Percentiles rank a stretch among this genome's conserved stretches.
Conservation (phyloP, 345 rosid genomes). For the Litchi chinensis region DNA sequence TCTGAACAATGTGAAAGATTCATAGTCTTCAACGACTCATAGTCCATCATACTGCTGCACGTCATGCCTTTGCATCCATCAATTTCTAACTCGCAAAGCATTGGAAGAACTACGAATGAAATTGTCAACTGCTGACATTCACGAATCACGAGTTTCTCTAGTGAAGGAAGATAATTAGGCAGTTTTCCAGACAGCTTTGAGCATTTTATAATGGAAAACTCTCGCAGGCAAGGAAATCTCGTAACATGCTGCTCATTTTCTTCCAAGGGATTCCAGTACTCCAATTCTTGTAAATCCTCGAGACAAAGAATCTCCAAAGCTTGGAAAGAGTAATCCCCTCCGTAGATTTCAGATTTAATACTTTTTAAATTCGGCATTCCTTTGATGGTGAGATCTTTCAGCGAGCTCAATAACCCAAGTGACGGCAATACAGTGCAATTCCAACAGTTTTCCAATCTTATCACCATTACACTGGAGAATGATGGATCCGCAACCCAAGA, state of each 20-base stretch:
- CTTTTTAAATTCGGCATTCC: not conserved
- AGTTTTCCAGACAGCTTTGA: not conserved
- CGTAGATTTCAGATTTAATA: conserved; percentile 2
- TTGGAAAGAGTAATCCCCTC: not conserved
- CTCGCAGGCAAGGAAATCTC: not conserved
- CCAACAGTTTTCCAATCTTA: not conserved
- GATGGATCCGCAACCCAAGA: not conserved
- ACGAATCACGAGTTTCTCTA: not conserved
- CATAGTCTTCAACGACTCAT: not conserved
- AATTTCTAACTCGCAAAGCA: conserved; percentile 1
- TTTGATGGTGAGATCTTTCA: conserved; percentile 5
- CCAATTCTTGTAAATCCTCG: not conserved
- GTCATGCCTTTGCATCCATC: not conserved
- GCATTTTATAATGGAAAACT: not conserved
- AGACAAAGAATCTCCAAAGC: conserved; percentile 11
- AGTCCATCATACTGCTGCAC: not conserved
- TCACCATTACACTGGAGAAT: not conserved
- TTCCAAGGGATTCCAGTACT: not conserved
- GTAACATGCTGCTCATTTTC: not conserved
- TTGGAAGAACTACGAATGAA: not conserved
- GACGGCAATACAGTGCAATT: not conserved
- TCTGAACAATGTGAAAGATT: not conserved
- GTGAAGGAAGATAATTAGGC: conserved; percentile 2
- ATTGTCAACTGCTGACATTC: not conserved
- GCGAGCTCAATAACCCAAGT: not conserved